These are phyloP conservation scores for Saccharomycopsis olivae DNA, from an alignment of 805 yeast species.

Conservation along the genomic window DNA sequence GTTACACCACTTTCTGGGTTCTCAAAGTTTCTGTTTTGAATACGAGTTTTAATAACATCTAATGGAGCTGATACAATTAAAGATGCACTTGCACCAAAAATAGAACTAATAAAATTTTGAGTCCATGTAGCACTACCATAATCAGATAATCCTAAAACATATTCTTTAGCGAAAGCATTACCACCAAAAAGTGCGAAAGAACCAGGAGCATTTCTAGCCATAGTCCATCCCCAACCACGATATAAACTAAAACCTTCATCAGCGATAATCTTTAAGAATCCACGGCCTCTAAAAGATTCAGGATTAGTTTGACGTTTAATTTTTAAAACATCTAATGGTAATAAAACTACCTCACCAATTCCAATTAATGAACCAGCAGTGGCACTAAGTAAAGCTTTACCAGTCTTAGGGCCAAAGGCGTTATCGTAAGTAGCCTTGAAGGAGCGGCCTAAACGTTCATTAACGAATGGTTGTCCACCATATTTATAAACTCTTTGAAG, in stretches of 20 bases:
- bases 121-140: constrained; percentile 88
- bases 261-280: constrained; percentile 69
- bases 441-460: constrained; percentile 76
- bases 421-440: constrained; percentile 61
- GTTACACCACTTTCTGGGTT: constrained; percentile 91
- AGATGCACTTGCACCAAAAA: constrained; percentile 94
- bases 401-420: constrained; percentile 84
- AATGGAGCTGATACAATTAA: constrained; percentile 94
- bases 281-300: constrained; percentile 98
- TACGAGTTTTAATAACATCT: constrained; percentile 97
- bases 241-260: constrained; percentile 93
- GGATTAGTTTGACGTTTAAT: constrained; percentile 99
- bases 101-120: constrained; percentile 90
- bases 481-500: constrained; percentile 96
- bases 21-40: constrained; percentile 92
- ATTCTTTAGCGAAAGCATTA: constrained; percentile 97
- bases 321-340: constrained; percentile 93
- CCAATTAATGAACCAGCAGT: constrained; percentile 97
- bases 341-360: constrained; percentile 90
- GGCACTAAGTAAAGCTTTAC: constrained; percentile 95
- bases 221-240: constrained; percentile 99
- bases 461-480: constrained; percentile 98
- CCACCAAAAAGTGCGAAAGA: constrained; percentile 97
- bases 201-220: constrained; percentile 99
- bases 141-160: constrained; percentile 75